Conservation (phyloP, 352 stramenopile species). For the Sclerospora graminicola region DNA sequence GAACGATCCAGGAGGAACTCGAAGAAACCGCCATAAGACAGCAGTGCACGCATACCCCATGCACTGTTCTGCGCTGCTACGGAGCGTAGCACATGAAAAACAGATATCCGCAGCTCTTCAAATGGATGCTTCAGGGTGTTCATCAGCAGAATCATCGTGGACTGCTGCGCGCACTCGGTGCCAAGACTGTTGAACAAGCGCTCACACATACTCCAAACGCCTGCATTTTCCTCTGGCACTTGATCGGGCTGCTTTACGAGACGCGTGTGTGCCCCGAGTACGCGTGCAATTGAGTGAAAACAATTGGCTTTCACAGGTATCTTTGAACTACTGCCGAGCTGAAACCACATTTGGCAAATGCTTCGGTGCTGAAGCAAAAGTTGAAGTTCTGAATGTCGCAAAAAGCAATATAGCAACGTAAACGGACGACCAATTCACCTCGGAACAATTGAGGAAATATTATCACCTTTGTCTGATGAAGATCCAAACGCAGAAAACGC, state of each 20-base stretch:
- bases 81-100: slow-evolving; percentile 68
- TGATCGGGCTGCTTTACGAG: slow-evolving; percentile 22
- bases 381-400: slow-evolving; percentile 40
- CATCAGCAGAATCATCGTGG: slow-evolving; percentile 64
- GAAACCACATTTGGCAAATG: slow-evolving; percentile 50
- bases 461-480: slow-evolving; percentile 66
- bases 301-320: slow-evolving; percentile 70
- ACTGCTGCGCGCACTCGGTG: slow-evolving; percentile 33
- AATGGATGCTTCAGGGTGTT: slow-evolving; percentile 74
- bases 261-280: slow-evolving; percentile 41
- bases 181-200: slow-evolving; percentile 58
- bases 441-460: too few relatives aligned
- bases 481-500: slow-evolving; percentile 67
- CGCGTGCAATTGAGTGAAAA: slow-evolving; percentile 49
- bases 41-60: slow-evolving; percentile 55
- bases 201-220: slow-evolving; percentile 56
- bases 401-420: not conserved
- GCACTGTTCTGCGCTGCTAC: slow-evolving; percentile 72
- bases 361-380: slow-evolving; percentile 60
- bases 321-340: slow-evolving; percentile 46
- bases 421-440: not conserved
- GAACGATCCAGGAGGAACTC: slow-evolving; percentile 76
- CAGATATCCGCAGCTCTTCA: slow-evolving; percentile 61
- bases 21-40: slow-evolving; percentile 74
- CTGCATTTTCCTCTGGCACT: slow-evolving; percentile 44